Evolutionary conservation across 352 stramenopile genomes (phyloP), one percentile per base, ranked within the genome.

Genomic region (Pythium phragmitis): DNA sequence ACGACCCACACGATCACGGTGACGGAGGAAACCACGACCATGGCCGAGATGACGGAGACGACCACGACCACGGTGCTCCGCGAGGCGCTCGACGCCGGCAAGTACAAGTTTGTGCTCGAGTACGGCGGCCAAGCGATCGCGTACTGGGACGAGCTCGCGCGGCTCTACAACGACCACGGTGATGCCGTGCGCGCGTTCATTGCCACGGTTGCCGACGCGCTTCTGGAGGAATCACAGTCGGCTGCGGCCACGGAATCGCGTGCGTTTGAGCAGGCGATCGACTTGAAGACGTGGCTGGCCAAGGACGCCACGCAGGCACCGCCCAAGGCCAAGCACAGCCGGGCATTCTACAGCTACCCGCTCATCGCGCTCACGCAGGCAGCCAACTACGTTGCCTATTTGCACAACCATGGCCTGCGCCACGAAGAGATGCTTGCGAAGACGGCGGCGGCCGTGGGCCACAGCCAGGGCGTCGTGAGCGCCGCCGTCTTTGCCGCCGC

Each of bases 401-500:
- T 94, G 33, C 67, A 90, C 34, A 67, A 67, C 4, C 63, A 80
- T 1, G 64, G 67, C 12, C 69, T 87, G 41, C 74, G 55, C 23
- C 88, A 95, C 50, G 80, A 91, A 55, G 78, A 72, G 17, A 57
- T 92, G 19, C 30, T 93, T 19, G 67, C 73, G 45, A 73, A 65
- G 54, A 65, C 84, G 11, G 37, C 70, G 14, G 77, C 69, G 0
- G 75, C 77, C 0, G 58, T 92, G 2, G 87, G 88, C 45, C 80
- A 91, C 75, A 94, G 85, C 62, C 88, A 96, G 60, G 88, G 88
- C 34, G 71, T 96, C 13, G 79, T 91, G 19, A 85, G 76, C 41
- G 85, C 85, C 14, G 79, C 79, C 12, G 65, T 94, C 23, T 84
- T 94, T 54, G 75, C 88, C 0, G 71, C 71, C 43, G 79, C 82